A percentile compares a stretch with the other conserved stretches of the same genome.
phyloP scores from a whole-genome alignment of 2,329 filamentous ascomycete species.

The Raffaelea ambrosiae region DNA sequence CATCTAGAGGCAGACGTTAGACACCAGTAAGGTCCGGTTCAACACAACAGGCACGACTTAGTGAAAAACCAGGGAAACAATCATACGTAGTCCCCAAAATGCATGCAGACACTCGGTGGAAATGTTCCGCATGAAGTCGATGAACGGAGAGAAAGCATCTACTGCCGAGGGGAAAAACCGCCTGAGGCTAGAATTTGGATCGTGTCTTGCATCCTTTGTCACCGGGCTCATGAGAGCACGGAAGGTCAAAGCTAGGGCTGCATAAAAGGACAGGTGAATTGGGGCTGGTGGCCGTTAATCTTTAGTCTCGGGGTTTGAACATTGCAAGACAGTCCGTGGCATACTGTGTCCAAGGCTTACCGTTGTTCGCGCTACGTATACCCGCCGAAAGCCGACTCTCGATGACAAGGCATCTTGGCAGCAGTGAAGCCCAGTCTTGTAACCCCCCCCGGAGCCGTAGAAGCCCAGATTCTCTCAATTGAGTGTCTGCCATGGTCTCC shows the following conservation, averaged over 20 bases:
- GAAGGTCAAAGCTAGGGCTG: conserved; percentile 31
- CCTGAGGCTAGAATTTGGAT: conserved; percentile 25
- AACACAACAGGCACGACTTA: neutral
- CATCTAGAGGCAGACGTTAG: conserved; percentile 14
- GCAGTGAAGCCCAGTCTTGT: conserved; percentile 25
- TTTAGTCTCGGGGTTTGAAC: too few species aligned
- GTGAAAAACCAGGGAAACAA: neutral
- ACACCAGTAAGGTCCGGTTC: conserved; percentile 7
- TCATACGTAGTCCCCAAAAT: conserved; percentile 37
- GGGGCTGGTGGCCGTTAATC: too few species aligned
- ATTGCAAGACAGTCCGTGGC: too few species aligned
- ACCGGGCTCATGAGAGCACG: conserved; percentile 37
- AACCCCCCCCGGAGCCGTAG: conserved; percentile 20
- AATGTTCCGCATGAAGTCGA: conserved; percentile 26
- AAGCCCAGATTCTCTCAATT: conserved; percentile 12
- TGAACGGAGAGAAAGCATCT: conserved; percentile 27
- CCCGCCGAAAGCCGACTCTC: conserved; percentile 7
- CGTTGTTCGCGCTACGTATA: conserved; percentile 10
- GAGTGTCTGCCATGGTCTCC: conserved; percentile 12
- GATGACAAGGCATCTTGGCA: conserved; percentile 26
- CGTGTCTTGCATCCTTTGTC: conserved; percentile 29
- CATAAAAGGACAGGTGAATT: conserved; percentile 33
- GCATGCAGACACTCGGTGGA: conserved; percentile 26
- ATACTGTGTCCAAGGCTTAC: too few species aligned
- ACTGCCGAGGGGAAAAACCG: conserved; percentile 26